A percentile compares a stretch with the other conserved stretches of the same genome.
Evolutionary conservation across 1,284 basidiomycete genomes (phyloP).

Genomic region (Rugosomyces carneus): DNA sequence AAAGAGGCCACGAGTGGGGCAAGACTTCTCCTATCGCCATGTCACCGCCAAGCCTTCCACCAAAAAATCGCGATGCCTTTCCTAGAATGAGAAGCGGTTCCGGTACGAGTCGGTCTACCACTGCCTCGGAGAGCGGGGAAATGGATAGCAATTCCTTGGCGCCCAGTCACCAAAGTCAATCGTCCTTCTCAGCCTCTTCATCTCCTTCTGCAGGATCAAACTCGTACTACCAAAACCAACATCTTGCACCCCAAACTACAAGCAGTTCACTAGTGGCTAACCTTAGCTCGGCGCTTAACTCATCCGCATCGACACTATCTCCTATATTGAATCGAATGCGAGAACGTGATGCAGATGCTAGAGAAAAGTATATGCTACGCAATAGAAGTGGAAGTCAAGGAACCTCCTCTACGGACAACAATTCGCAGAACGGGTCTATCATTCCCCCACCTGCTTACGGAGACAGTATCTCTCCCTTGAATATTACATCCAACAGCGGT

Average conservation of each 20-base stretch:
- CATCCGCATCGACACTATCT: constrained; percentile 48
- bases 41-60: constrained; percentile 32
- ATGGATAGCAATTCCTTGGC: constrained; percentile 39
- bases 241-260: constrained; percentile 28
- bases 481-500: constrained; percentile 43
- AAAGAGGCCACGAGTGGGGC: constrained; percentile 55
- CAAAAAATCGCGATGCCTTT: constrained; percentile 32
- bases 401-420: constrained; percentile 64
- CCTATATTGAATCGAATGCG: constrained; percentile 72
- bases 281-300: constrained; percentile 30
- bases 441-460: constrained; percentile 44
- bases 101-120: constrained; percentile 61
- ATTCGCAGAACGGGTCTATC: constrained; percentile 48
- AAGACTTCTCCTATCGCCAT: constrained; percentile 30
- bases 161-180: constrained; percentile 35
- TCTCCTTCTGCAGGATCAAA: constrained; percentile 47
- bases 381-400: constrained; percentile 73
- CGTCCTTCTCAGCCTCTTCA: constrained; percentile 47
- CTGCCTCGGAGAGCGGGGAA: constrained; percentile 69
- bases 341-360: constrained; percentile 76
- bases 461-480: constrained; percentile 48
- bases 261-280: constrained; percentile 39
- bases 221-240: constrained; percentile 30
- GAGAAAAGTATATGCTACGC: constrained; percentile 74
- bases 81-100: constrained; percentile 73